A percentile compares a stretch with the other conserved stretches of the same genome.
Evolutionary conservation across 495 filamentous ascomycete genomes (phyloP).

Genomic region (Hyaloscypha variabilis): DNA sequence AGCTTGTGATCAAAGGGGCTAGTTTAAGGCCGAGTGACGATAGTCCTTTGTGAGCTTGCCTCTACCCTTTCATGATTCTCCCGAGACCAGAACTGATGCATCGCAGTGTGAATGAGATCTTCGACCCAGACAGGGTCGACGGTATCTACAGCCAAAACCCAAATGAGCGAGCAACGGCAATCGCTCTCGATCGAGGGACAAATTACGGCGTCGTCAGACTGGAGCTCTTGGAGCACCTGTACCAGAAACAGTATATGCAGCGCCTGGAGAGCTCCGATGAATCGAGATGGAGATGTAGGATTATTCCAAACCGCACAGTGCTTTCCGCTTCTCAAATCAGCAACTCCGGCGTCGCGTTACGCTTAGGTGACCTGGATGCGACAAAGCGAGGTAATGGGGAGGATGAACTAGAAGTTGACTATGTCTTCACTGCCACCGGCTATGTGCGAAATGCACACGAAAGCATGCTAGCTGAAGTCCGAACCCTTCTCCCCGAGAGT

Average conservation of each 20-base stretch:
- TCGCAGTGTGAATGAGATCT: slow-evolving; percentile 88
- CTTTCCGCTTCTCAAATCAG: slow-evolving; percentile 36
- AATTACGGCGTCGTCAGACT: slow-evolving; percentile 95
- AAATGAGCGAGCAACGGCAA: slow-evolving; percentile 61
- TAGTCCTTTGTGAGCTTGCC: slow-evolving; percentile 66
- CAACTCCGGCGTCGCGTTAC: slow-evolving; percentile 39
- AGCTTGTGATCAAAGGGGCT: slow-evolving; percentile 73
- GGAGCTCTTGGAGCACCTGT: slow-evolving; percentile 83
- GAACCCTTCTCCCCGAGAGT: slow-evolving; percentile 58
- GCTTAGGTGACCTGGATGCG: slow-evolving; percentile 31
- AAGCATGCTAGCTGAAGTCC: slow-evolving; percentile 67
- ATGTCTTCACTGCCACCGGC: slow-evolving; percentile 84
- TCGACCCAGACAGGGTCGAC: slow-evolving; percentile 84
- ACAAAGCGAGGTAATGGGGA: slow-evolving; percentile 12
- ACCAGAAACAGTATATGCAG: slow-evolving; percentile 83
- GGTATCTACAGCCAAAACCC: slow-evolving; percentile 65
- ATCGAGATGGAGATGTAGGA: slow-evolving; percentile 76
- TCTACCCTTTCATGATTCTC: slow-evolving; percentile 37
- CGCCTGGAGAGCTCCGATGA: slow-evolving; percentile 70
- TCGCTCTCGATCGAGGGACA: slow-evolving; percentile 70
- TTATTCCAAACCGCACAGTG: slow-evolving; percentile 68
- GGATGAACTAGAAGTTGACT: slow-evolving; percentile 66
- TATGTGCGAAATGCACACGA: slow-evolving; percentile 81
- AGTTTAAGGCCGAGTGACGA: slow-evolving; percentile 91
- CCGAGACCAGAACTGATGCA: slow-evolving; percentile 19